phyloP scores from a whole-genome alignment of 2,329 filamentous ascomycete species.

The Cercospora beticola region DNA sequence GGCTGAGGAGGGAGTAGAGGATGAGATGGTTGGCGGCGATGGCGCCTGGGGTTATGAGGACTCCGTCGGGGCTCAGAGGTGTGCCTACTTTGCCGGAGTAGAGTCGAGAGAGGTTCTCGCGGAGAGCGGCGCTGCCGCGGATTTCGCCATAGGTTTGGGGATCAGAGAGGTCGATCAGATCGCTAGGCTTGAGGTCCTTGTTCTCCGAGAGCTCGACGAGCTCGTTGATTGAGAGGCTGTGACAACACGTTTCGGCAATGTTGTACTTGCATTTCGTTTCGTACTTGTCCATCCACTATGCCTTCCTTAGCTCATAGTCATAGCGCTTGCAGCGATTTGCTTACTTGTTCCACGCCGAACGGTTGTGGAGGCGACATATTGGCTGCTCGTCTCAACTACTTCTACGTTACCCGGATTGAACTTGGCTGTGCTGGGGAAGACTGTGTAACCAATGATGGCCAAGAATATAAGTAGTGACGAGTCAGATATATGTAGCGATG shows the following conservation, averaged over 20 bases:
- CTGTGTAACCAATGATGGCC: not conserved
- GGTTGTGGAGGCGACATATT: conserved; percentile 39
- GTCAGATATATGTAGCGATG: not conserved
- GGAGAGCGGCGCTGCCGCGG: conserved; percentile 63
- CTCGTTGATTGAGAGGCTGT: conserved; percentile 70
- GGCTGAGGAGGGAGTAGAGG: conserved; percentile 69
- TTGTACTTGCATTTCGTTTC: conserved; percentile 60
- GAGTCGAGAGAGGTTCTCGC: conserved; percentile 63
- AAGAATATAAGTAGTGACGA: not conserved
- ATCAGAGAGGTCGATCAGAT: conserved; percentile 53
- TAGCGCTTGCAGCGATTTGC: conserved; percentile 22
- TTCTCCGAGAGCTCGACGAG: conserved; percentile 61
- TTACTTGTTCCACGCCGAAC: conserved; percentile 71
- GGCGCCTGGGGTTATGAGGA: conserved; percentile 76
- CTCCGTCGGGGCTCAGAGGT: conserved; percentile 57
- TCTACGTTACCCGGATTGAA: not conserved
- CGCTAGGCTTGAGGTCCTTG: conserved; percentile 43
- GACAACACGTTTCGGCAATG: conserved; percentile 76
- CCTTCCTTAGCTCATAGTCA: conserved; percentile 1
- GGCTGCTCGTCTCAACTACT: not conserved
- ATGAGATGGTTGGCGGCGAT: conserved; percentile 83
- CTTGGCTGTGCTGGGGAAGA: not conserved
- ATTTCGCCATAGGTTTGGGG: conserved; percentile 74
- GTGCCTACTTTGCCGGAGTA: conserved; percentile 58
- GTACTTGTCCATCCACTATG: conserved; percentile 59